Percentiles rank a stretch among this genome's conserved stretches.
phyloP scores from a whole-genome alignment of 129 eudicot species.

The Tanacetum coccineum region DNA sequence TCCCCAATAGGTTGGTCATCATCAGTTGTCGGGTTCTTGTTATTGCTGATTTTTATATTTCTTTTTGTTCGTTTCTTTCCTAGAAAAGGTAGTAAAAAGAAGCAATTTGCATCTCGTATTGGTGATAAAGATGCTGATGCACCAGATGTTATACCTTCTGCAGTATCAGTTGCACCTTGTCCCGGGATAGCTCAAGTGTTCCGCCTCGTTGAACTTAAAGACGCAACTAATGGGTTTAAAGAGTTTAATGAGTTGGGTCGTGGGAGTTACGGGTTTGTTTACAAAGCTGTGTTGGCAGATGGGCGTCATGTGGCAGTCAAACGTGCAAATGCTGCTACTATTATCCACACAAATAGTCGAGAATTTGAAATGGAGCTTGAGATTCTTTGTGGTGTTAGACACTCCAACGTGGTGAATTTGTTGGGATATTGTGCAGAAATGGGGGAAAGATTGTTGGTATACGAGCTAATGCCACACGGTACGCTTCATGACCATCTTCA shows the following conservation, averaged over 20 bases:
- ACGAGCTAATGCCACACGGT: conserved; percentile 86
- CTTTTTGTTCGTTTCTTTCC: conserved; percentile 40
- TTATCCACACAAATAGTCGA: conserved; percentile 80
- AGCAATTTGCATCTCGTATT: conserved; percentile 49
- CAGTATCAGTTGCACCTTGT: conserved; percentile 53
- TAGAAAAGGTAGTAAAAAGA: conserved; percentile 43
- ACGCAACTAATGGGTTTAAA: conserved; percentile 94
- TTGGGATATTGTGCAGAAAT: conserved; percentile 92
- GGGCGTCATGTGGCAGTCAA: conserved; percentile 92
- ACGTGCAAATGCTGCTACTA: conserved; percentile 95
- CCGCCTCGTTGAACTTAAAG: conserved; percentile 85
- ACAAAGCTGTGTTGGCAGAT: conserved; percentile 77
- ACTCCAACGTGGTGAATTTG: conserved; percentile 69
- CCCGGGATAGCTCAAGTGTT: conserved; percentile 88
- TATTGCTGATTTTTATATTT: conserved; percentile 52
- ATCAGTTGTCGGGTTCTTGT: conserved; percentile 44
- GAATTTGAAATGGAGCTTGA: conserved; percentile 86
- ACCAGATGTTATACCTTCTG: conserved; percentile 34
- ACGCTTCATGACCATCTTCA: conserved; percentile 93
- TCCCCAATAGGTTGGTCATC: too few species aligned
- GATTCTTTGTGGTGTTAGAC: conserved; percentile 82
- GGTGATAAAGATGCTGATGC: conserved; percentile 49
- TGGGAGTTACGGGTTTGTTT: conserved; percentile 96
- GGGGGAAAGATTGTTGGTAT: conserved; percentile 90
- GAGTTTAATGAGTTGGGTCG: conserved; percentile 96